Evolutionary conservation across 345 rosid species (phyloP).

Genomic region (Fremontodendron californicum): DNA sequence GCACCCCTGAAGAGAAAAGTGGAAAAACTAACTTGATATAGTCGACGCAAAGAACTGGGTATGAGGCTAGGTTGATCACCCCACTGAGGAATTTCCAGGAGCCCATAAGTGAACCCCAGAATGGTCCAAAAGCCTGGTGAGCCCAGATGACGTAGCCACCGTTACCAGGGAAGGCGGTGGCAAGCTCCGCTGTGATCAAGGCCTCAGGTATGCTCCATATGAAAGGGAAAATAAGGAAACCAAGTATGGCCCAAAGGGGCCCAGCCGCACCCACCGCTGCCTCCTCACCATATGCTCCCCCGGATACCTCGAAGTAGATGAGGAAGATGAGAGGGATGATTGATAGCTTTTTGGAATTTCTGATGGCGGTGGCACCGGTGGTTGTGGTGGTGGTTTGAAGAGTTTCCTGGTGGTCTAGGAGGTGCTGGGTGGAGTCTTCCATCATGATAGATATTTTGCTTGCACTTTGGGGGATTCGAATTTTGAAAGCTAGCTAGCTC

Average conservation of each 20-base stretch:
- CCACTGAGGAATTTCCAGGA: constrained; percentile 59
- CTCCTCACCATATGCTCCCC: constrained; percentile 65
- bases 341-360: constrained; percentile 37
- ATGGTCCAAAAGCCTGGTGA: constrained; percentile 49
- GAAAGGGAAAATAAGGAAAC: constrained; percentile 62
- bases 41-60: constrained; percentile 46
- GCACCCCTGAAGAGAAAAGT: constrained; percentile 33
- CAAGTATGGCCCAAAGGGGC: constrained; percentile 50
- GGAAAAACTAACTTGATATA: constrained; percentile 43
- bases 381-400: not conserved
- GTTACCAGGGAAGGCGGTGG: constrained; percentile 61
- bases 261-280: constrained; percentile 59
- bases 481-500: not conserved
- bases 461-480: not conserved
- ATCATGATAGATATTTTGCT: not conserved
- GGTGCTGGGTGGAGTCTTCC: not conserved
- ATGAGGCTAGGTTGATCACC: constrained; percentile 54
- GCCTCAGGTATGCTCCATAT: constrained; percentile 75
- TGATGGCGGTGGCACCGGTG: not conserved
- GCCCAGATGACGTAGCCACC: constrained; percentile 78
- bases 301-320: constrained; percentile 65
- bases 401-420: constrained; percentile 2
- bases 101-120: constrained; percentile 56
- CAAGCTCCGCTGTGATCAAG: constrained; percentile 70
- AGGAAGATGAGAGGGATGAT: constrained; percentile 59